phyloP scores from a whole-genome alignment of 257 asterid species.

The Craterostigma plantagineum region DNA sequence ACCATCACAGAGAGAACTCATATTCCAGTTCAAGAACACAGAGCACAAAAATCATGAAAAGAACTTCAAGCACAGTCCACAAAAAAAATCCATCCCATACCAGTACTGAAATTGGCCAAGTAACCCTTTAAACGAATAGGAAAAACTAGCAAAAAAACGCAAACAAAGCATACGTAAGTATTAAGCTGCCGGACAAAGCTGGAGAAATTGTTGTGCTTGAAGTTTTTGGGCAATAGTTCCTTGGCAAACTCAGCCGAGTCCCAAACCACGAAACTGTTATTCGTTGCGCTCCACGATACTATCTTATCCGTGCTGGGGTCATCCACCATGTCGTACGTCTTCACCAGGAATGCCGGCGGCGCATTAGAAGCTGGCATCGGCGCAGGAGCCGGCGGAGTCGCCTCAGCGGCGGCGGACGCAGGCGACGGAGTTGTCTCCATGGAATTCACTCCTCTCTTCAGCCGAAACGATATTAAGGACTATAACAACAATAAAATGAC shows the following conservation, averaged over 20 bases:
- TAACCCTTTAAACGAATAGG: no score
- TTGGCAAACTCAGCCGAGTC: conserved; percentile 62
- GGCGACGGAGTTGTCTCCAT: no score
- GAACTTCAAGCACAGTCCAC: no score
- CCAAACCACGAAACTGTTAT: conserved; percentile 65
- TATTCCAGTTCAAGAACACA: no score
- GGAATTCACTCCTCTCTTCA: no score
- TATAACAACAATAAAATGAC: neutral
- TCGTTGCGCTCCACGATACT: conserved; percentile 62
- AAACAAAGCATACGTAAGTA: conserved; percentile 22
- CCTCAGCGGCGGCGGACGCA: no score
- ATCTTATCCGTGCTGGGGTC: conserved; percentile 50
- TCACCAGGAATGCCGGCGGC: conserved; percentile 60
- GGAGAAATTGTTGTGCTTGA: conserved; percentile 76
- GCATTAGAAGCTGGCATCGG: conserved; percentile 38
- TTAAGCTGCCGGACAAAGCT: conserved; percentile 63
- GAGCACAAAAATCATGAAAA: no score
- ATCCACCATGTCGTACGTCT: conserved; percentile 80
- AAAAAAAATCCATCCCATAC: no score
- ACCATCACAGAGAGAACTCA: no score
- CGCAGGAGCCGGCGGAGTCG: conserved; percentile 20
- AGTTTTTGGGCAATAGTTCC: conserved; percentile 50
- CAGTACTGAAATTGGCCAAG: no score
- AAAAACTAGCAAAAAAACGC: no score
- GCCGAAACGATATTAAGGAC: no score